A percentile compares a stretch with the other conserved stretches of the same genome.
Evolutionary conservation across 2,329 filamentous ascomycete genomes (phyloP).

Genomic region (Dactylellina parvicollis): DNA sequence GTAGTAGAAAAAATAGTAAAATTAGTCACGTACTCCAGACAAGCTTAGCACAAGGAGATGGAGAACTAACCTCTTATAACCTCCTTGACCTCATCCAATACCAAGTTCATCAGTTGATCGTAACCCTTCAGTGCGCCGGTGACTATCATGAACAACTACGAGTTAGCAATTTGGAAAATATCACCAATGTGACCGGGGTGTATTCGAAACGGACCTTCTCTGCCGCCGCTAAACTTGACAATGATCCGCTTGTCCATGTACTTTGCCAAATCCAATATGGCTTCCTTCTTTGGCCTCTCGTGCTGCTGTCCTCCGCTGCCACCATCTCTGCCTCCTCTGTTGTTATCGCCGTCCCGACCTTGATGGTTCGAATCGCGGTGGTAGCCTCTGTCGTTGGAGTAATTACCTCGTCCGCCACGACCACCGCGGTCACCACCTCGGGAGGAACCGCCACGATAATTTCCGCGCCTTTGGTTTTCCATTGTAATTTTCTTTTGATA

Average conservation of each 20-base stretch:
- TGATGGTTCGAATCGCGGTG: conserved; percentile 62
- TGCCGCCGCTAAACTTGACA: conserved; percentile 95
- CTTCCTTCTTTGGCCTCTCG: conserved; percentile 95
- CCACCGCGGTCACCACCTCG: conserved; percentile 50
- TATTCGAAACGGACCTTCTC: conserved; percentile 73
- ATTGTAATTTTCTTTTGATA: too few relatives aligned
- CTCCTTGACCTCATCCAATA: conserved; percentile 93
- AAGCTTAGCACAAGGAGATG: conserved; percentile 18
- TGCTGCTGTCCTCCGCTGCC: conserved; percentile 66
- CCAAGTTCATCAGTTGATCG: conserved; percentile 97
- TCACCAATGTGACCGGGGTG: not conserved
- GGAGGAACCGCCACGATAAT: conserved; percentile 37
- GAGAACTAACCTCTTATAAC: conserved; percentile 77
- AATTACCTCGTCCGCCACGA: conserved; percentile 64
- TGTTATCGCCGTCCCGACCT: conserved; percentile 64
- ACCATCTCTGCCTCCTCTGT: conserved; percentile 63
- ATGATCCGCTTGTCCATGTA: conserved; percentile 97
- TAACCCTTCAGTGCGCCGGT: conserved; percentile 91
- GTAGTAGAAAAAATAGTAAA: conserved; percentile 11
- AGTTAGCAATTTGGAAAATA: not conserved
- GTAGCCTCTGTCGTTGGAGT: conserved; percentile 60
- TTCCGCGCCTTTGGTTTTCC: conserved; percentile 56
- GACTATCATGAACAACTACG: conserved; percentile 66
- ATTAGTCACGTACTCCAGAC: conserved; percentile 12
- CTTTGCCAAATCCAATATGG: conserved; percentile 92